Evolutionary conservation across 1,284 basidiomycete genomes (phyloP), one percentile per base, ranked within the genome.

Genomic region (Ceratobasidium sp.): DNA sequence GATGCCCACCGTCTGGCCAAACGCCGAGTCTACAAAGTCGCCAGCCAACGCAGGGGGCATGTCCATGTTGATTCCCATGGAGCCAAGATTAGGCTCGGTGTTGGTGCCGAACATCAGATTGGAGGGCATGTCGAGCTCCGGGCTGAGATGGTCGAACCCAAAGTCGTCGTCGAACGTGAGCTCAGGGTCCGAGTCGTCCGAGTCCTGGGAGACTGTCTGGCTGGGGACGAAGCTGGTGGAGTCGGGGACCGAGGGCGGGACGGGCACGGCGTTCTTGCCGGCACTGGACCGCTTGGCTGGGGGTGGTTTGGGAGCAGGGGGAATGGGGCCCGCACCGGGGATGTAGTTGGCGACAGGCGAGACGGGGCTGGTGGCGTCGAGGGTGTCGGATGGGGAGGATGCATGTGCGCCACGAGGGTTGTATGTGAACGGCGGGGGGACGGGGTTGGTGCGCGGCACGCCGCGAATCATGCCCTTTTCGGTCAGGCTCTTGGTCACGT

Each of bases 401-500:
- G 41, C 45, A 21, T 30, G 61, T 12, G 61, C 14, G 5, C 61
- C 45, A 28, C 64, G 32, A 8, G 64, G 64, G 50, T 41, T 45
- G 50, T 55, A 55, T 1, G 64, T 30, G 26, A 55, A 55, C 21
- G 64, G 50, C 9, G 59, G 59, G 28, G 59, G 23, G n/a, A 64
- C 71, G 6, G 71, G 62, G 45, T 72, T 60, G 6, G 58, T 71
- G 39, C 65, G 74, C 1, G 70, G 60, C 41, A 75, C 74, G 9
- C 74, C 74, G 21, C 74, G 73, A 26, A 75, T 73, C 67, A 70
- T 71, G 43, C 73, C 73, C 69, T 72, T 71, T 45, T 55, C 73
- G 12, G 43, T 65, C 23, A 75, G 71, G 26, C 61, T 71, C n/a
- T 74, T 45, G 41, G 74, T 75, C 39, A 75, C 74, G 71, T 72